A percentile compares a stretch with the other conserved stretches of the same genome.
These are phyloP conservation scores for Plasmodium coatneyi DNA, from an alignment of 169 alveolate genomes.

Conservation along the genomic window DNA sequence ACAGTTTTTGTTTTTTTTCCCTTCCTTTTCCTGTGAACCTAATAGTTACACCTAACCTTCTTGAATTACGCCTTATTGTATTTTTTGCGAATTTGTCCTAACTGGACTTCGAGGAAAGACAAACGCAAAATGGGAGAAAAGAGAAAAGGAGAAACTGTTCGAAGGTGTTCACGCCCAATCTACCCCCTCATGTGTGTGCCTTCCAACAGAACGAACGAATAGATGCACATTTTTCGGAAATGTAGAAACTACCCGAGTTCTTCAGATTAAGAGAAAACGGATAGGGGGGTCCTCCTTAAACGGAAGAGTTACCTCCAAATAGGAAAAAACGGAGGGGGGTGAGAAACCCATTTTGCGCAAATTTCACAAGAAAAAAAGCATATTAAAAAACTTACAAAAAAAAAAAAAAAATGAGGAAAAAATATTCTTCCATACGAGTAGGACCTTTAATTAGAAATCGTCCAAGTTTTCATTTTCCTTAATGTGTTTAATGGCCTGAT, in stretches of 20 bases:
- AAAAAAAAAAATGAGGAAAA: neutral
- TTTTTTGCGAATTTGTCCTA: neutral
- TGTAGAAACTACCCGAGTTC: neutral
- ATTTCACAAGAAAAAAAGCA: neutral
- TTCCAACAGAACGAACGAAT: neutral
- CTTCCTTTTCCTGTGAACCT: neutral
- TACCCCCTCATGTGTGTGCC: neutral
- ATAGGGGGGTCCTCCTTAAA: neutral
- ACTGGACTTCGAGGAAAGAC: neutral
- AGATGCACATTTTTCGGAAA: neutral
- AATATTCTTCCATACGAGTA: neutral
- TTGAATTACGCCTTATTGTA: neutral
- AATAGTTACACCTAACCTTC: neutral
- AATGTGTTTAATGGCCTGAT: conserved; percentile 73
- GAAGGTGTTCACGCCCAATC: neutral
- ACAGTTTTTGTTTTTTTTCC: neutral
- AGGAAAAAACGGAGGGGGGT: neutral
- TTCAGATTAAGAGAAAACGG: neutral
- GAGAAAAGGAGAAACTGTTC: neutral
- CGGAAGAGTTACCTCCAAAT: neutral
- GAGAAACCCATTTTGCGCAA: neutral
- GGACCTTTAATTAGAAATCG: conserved; percentile 8
- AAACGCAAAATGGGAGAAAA: neutral
- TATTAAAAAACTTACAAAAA: neutral
- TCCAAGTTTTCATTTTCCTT: conserved; percentile 75